Conservation (phyloP, 192 early-diverging fungal genomes). For the Backusella sp. region DNA sequence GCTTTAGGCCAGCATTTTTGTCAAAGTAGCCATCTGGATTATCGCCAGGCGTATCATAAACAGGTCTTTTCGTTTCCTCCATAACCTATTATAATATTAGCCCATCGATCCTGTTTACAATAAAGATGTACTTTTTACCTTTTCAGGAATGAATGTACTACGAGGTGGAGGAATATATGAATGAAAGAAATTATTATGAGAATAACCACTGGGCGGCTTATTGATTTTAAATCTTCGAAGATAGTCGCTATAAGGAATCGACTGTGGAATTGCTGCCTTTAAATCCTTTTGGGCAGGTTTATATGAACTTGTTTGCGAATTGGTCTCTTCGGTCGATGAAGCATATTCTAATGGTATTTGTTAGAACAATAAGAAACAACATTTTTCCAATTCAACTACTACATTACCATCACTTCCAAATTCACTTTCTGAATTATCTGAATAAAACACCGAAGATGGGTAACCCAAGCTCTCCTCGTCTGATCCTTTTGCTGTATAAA, state of each 20-base stretch:
- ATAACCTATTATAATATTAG: not conserved
- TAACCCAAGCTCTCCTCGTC: constrained; percentile 14
- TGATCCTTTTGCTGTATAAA: constrained; percentile 20
- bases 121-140: constrained; percentile 19
- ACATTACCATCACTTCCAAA: constrained; percentile 14
- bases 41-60: not conserved
- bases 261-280: constrained; percentile 17
- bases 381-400: not conserved
- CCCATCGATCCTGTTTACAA: not conserved
- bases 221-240: constrained; percentile 11
- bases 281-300: constrained; percentile 1
- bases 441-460: not conserved
- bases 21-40: not conserved
- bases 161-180: constrained; percentile 52
- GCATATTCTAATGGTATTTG: not conserved
- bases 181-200: constrained; percentile 27
- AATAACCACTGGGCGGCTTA: not conserved
- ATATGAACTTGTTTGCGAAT: not conserved
- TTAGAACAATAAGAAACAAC: not conserved
- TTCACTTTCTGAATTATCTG: constrained; percentile 24
- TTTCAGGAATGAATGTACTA: constrained; percentile 38
- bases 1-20: constrained; percentile 5
- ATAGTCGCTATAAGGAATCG: constrained; percentile 22
- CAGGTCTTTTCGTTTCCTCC: not conserved
- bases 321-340: not conserved